Percentiles rank a stretch among this genome's conserved stretches.
phyloP scores from a whole-genome alignment of 306 rosid species.

The Sophora flavescens region DNA sequence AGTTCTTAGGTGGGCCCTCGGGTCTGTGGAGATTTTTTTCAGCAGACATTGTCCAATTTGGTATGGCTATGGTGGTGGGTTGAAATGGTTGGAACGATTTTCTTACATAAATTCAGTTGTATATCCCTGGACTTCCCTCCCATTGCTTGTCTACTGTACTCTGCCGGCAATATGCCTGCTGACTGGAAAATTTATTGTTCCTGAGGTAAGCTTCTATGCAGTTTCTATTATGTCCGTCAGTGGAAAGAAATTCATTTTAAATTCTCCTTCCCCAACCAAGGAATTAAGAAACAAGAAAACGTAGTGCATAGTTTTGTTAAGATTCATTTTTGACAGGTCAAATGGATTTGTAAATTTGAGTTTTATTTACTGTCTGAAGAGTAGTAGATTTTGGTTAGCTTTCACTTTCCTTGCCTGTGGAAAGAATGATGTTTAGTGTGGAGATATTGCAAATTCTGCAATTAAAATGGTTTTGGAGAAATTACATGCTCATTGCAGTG shows the following conservation, averaged over 20 bases:
- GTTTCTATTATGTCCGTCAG: conserved; percentile 6
- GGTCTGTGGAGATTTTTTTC: conserved; percentile 94
- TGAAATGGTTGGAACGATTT: conserved; percentile 84
- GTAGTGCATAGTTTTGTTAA: not conserved
- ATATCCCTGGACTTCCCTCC: conserved; percentile 93
- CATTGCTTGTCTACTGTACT: conserved; percentile 87
- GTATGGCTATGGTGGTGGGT: conserved; percentile 96
- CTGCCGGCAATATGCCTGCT: conserved; percentile 95
- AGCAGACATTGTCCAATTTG: conserved; percentile 95
- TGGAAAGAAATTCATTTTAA: conserved; percentile 8
- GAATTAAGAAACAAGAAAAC: not conserved
- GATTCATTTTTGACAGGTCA: conserved; percentile 10
- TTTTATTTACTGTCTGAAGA: not conserved
- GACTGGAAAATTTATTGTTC: conserved; percentile 91
- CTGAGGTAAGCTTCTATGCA: conserved; percentile 75
- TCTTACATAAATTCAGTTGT: conserved; percentile 92
- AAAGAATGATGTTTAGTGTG: not conserved
- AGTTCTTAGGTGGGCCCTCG: conserved; percentile 98
- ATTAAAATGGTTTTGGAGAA: conserved; percentile 18
- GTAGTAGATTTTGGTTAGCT: not conserved
- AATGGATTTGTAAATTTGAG: not conserved
- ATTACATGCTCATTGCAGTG: not conserved
- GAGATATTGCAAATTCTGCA: not conserved
- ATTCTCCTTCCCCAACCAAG: not conserved
- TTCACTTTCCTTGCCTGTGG: not conserved